A percentile compares a stretch with the other conserved stretches of the same genome.
These are phyloP conservation scores for Magnaporthales sp. DNA, from an alignment of 2,329 filamentous ascomycete genomes.

Conservation along the genomic window DNA sequence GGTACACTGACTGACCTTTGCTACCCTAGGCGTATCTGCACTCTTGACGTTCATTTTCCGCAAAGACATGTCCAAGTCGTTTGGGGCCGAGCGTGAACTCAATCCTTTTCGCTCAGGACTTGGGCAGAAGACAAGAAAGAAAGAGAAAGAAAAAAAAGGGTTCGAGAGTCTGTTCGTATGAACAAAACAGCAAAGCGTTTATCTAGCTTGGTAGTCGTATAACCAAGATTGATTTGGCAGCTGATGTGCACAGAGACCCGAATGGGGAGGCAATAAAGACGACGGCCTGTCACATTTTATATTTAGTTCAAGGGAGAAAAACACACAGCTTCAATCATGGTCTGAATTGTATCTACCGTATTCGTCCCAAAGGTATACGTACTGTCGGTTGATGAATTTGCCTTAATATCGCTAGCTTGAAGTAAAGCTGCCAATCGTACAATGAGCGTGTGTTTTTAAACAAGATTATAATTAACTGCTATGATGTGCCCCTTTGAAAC, in stretches of 20 bases:
- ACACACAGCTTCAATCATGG: too few relatives aligned
- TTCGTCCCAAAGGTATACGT: too few relatives aligned
- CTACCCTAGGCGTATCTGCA: not conserved
- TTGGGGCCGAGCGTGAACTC: not conserved
- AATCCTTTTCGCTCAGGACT: not conserved
- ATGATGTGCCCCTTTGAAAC: too few relatives aligned
- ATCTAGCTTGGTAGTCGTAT: not conserved
- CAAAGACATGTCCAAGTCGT: not conserved
- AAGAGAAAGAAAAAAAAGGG: not conserved
- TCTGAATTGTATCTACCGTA: too few relatives aligned
- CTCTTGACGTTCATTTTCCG: too few relatives aligned
- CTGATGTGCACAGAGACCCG: not conserved
- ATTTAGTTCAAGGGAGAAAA: too few relatives aligned
- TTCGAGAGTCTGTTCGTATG: not conserved
- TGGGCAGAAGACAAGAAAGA: too few relatives aligned
- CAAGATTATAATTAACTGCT: too few relatives aligned
- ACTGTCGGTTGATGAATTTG: too few relatives aligned
- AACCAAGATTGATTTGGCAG: not conserved
- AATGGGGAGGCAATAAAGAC: not conserved
- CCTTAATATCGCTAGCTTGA: too few relatives aligned
- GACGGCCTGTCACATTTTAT: not conserved
- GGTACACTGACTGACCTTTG: not conserved
- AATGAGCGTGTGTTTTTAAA: too few relatives aligned
- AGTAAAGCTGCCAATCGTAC: too few relatives aligned
- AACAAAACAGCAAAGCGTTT: not conserved